Conservation (phyloP, 202 grass and related monocot genomes). For the Digitaria exilis region DNA sequence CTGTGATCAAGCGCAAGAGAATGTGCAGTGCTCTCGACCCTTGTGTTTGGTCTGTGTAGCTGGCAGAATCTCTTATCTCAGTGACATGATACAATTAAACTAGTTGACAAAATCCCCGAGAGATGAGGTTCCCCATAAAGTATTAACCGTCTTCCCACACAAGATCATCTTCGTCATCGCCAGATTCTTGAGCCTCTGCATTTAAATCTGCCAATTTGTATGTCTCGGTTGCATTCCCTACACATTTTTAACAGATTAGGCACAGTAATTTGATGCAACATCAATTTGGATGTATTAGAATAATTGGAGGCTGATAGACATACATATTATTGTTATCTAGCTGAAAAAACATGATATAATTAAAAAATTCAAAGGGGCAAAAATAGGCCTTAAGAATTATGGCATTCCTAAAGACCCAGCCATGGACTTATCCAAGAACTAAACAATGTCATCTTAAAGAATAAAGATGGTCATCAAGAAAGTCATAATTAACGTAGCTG, state of each 20-base stretch:
- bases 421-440: constrained; percentile 14
- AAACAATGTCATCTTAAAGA: background rate
- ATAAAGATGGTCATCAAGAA: too few relatives aligned
- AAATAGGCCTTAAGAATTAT: background rate
- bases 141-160: constrained; percentile 86
- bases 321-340: background rate
- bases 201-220: constrained; percentile 87
- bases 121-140: background rate
- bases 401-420: background rate
- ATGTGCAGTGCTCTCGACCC: background rate
- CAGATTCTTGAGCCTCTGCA: constrained; percentile 77
- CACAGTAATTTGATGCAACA: background rate
- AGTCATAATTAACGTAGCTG: background rate
- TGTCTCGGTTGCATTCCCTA: constrained; percentile 58
- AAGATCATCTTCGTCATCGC: constrained; percentile 70
- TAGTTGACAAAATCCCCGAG: constrained; percentile 2
- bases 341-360: background rate
- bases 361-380: background rate
- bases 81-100: background rate
- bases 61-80: background rate
- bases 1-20: background rate
- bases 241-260: constrained; percentile 40
- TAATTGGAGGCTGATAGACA: background rate
- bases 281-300: background rate
- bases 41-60: background rate